Evolutionary conservation across 108 stramenopile genomes (phyloP), one percentile per base, ranked within the genome.

Genomic region (Cyclotella baltica): DNA sequence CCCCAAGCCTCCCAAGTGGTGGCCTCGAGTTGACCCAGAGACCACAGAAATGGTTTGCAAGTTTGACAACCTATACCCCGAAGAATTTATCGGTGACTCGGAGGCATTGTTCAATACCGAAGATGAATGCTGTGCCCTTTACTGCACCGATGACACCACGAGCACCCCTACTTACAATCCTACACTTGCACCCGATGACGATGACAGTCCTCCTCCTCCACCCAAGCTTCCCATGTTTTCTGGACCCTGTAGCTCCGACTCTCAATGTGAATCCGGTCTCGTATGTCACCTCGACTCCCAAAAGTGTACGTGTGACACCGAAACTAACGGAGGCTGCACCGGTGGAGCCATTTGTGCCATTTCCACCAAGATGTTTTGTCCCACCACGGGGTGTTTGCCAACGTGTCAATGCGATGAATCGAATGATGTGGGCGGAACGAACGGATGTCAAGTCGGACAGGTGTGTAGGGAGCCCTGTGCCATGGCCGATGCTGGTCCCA

Each of bases 401-500:
- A 50, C 48, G 13, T 67, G 67, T 30, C 18, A n/a, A 25, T 67
- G 67, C 29, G 67, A 67, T 67, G 47, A 15, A 19, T 15, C 25
- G 4, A 33, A 51, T 30, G 67, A 43, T 25, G 67, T 33, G 36
- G 67, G 40, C 23, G 50, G 30, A 3, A 27, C 23, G 0, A 67
- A 67, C 29, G 67, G 67, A 67, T 67, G 67, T 30, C 13, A 29
- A 22, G 67, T 16, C 15, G 67, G 67, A 19, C 40, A 67, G 47
- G 46, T 51, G 28, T 67, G 67, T 31, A 38, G 67, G 28, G 50
- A 51, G 67, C 67, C 67, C 1, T 67, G 67, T 31, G 67, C 47
- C 28, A 67, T 67, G 46, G 67, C 67, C 47, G 67, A 67, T 28
- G 47, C 19, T n/a, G 67, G 47, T 2, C 48, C 48, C 18, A 51